Evolutionary conservation across 1,139 yeast genomes (phyloP).

Genomic region (Pichia terricola): DNA sequence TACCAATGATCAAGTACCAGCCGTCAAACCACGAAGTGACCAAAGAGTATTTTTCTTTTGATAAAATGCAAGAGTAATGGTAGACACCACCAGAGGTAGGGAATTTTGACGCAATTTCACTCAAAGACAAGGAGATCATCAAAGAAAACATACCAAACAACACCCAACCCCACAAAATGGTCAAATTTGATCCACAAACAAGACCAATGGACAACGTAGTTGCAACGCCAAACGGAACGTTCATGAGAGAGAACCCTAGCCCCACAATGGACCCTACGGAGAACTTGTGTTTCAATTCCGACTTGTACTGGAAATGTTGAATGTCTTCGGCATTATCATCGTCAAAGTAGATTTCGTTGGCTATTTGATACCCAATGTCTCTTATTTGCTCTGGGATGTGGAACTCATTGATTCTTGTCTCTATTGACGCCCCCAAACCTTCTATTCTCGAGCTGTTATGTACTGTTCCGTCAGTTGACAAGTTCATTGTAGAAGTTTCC

Average conservation of each 20-base stretch:
- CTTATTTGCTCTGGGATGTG: slow-evolving; percentile 9
- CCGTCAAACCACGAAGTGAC: slow-evolving; percentile 68
- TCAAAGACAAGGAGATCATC: slow-evolving; percentile 54
- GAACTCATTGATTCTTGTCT: slow-evolving; percentile 1
- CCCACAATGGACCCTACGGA: slow-evolving; percentile 64
- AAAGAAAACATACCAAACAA: slow-evolving; percentile 52
- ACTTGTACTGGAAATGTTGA: slow-evolving; percentile 64
- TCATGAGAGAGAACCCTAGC: slow-evolving; percentile 67
- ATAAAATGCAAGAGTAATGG: slow-evolving; percentile 64
- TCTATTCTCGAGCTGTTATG: too few relatives aligned
- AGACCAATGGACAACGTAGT: slow-evolving; percentile 61
- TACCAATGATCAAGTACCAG: slow-evolving; percentile 64
- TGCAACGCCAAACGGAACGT: slow-evolving; percentile 68
- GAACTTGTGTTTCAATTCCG: slow-evolving; percentile 54
- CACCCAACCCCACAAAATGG: slow-evolving; percentile 64
- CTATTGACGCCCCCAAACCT: too few relatives aligned
- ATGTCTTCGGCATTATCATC: slow-evolving; percentile 49
- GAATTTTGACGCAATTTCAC: slow-evolving; percentile 65
- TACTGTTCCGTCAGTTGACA: too few relatives aligned
- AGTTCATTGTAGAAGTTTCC: too few relatives aligned
- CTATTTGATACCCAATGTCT: slow-evolving; percentile 17
- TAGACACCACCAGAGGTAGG: slow-evolving; percentile 71
- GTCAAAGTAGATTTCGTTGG: slow-evolving; percentile 23
- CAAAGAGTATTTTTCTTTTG: slow-evolving; percentile 45
- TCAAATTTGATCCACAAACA: slow-evolving; percentile 64